These are phyloP conservation scores for Trametes pubescens DNA, from an alignment of 1,284 basidiomycete species.

Conservation along the genomic window DNA sequence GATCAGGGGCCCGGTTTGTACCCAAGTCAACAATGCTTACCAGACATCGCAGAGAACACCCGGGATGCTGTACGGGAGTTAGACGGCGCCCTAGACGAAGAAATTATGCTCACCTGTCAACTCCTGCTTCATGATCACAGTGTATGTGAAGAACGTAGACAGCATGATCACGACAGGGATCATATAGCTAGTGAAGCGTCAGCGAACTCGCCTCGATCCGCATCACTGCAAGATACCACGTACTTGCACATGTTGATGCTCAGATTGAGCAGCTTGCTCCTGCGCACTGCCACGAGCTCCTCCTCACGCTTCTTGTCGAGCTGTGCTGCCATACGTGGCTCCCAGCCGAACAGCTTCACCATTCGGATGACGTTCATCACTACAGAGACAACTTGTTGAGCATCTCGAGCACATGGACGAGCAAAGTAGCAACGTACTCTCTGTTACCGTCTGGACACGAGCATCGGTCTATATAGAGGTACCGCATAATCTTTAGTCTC, in stretches of 20 bases:
- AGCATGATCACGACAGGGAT: slow-evolving; percentile 75
- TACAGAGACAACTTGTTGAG: not conserved
- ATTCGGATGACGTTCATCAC: slow-evolving; percentile 56
- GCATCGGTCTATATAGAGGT: slow-evolving; percentile 50
- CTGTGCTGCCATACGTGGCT: slow-evolving; percentile 53
- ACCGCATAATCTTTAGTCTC: too few relatives aligned
- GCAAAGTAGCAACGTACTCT: slow-evolving; percentile 44
- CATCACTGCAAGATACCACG: not conserved
- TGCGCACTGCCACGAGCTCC: slow-evolving; percentile 60
- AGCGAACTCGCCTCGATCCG: not conserved
- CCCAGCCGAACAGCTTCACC: slow-evolving; percentile 50
- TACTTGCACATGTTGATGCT: slow-evolving; percentile 26
- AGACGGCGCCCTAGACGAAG: not conserved
- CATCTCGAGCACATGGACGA: too few relatives aligned
- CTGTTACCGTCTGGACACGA: slow-evolving; percentile 58
- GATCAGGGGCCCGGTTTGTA: not conserved
- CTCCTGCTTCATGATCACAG: slow-evolving; percentile 43
- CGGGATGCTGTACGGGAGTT: slow-evolving; percentile 40
- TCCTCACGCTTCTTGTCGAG: slow-evolving; percentile 60
- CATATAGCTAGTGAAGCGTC: slow-evolving; percentile 53
- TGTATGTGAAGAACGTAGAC: slow-evolving; percentile 69
- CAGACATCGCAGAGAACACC: slow-evolving; percentile 51
- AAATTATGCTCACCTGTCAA: slow-evolving; percentile 39
- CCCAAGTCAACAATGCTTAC: slow-evolving; percentile 29
- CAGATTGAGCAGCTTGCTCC: slow-evolving; percentile 30